Percentiles rank a stretch among this genome's conserved stretches.
phyloP scores from a whole-genome alignment of 2,329 filamentous ascomycete genomes.

The Fonsecaea multimorphosa region DNA sequence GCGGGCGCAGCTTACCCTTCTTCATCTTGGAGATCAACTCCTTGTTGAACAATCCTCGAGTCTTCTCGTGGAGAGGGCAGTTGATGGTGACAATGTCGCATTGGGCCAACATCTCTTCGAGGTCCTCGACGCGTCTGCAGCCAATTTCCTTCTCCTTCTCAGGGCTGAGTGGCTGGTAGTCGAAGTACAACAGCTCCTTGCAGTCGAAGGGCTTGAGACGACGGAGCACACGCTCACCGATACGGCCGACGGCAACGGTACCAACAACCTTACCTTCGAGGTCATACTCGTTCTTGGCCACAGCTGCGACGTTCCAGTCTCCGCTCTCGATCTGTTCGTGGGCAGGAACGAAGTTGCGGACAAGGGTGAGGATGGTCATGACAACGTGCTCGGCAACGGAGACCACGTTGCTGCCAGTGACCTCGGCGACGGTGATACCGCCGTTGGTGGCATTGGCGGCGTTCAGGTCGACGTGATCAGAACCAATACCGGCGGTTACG shows the following conservation, averaged over 20 bases:
- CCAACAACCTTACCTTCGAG: constrained; percentile 97
- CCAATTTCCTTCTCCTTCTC: constrained; percentile 96
- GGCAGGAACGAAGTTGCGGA: constrained; percentile 98
- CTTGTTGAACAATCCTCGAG: constrained; percentile 96
- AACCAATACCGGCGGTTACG: constrained; percentile 95
- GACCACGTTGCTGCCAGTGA: constrained; percentile 97
- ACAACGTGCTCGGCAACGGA: constrained; percentile 98
- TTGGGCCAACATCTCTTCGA: constrained; percentile 93
- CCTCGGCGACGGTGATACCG: constrained; percentile 94
- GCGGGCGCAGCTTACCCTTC: constrained; percentile 67
- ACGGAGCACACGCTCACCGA: constrained; percentile 95
- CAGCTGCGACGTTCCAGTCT: constrained; percentile 93
- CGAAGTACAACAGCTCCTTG: constrained; percentile 99
- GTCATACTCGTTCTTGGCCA: constrained; percentile 98
- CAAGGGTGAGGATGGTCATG: constrained; percentile 95
- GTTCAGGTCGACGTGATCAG: constrained; percentile 96
- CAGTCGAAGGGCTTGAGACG: constrained; percentile 97
- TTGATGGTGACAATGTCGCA: constrained; percentile 99
- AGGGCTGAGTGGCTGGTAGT: constrained; percentile 90
- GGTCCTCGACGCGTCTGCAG: constrained; percentile 81
- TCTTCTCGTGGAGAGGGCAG: constrained; percentile 99
- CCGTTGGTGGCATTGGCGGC: constrained; percentile 98
- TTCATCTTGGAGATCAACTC: constrained; percentile 99
- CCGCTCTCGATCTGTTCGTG: constrained; percentile 90
- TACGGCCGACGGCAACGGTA: constrained; percentile 95